These are phyloP conservation scores for Inosperma sp. DNA, from an alignment of 768 basidiomycete species.

Conservation along the genomic window DNA sequence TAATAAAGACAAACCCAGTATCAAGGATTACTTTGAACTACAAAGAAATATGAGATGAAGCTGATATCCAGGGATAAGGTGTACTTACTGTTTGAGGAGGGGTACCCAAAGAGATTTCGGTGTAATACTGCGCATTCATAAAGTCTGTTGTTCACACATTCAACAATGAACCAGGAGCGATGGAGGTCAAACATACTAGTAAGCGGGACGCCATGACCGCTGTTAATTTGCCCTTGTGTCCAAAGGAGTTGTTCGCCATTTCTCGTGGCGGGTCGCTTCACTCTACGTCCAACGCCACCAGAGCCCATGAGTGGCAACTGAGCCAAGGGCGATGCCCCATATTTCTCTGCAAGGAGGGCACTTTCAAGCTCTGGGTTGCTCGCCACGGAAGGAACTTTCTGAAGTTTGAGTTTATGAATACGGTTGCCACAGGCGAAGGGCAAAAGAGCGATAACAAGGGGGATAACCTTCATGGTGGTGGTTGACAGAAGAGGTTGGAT, in stretches of 20 bases:
- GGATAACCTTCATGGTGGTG: slow-evolving; percentile 42
- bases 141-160: slow-evolving; percentile 57
- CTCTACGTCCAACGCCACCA: slow-evolving; percentile 66
- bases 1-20: slow-evolving; percentile 54
- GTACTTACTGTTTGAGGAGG: slow-evolving; percentile 76
- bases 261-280: slow-evolving; percentile 33
- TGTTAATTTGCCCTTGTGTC: slow-evolving; percentile 73
- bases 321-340: slow-evolving; percentile 50
- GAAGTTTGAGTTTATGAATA: slow-evolving; percentile 82
- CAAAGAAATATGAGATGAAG: slow-evolving; percentile 6
- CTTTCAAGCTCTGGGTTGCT: slow-evolving; percentile 66
- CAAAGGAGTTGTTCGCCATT: slow-evolving; percentile 65
- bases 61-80: not conserved
- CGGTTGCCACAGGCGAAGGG: slow-evolving; percentile 52
- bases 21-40: slow-evolving; percentile 95
- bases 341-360: slow-evolving; percentile 92
- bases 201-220: slow-evolving; percentile 84
- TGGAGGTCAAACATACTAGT: slow-evolving; percentile 57
- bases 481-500: slow-evolving; percentile 18
- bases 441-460: slow-evolving; percentile 40
- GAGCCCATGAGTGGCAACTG: slow-evolving; percentile 66
- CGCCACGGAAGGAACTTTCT: slow-evolving; percentile 68
- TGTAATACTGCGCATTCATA: slow-evolving; percentile 96
- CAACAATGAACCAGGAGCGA: not conserved
- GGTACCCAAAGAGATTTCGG: slow-evolving; percentile 77